Conservation (phyloP, 176 grass and related monocot genomes). For the Canna indica region DNA sequence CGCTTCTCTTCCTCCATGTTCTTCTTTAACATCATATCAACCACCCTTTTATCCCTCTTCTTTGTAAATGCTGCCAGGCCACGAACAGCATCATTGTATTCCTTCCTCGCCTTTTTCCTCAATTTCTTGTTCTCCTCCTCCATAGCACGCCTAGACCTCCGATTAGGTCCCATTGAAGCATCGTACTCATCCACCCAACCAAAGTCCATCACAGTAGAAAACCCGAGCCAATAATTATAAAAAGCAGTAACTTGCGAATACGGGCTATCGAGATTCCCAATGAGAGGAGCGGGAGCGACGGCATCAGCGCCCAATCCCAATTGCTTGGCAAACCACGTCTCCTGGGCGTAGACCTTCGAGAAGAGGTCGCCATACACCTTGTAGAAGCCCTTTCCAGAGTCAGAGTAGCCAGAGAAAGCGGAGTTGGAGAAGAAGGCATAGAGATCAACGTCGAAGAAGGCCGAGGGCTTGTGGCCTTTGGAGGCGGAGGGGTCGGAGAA, state of each 20-base stretch:
- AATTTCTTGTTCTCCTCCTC: constrained; percentile 94
- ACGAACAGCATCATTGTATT: constrained; percentile 73
- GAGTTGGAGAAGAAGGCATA: constrained; percentile 68
- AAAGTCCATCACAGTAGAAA: constrained; percentile 76
- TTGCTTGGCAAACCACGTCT: constrained; percentile 55
- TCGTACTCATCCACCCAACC: constrained; percentile 85
- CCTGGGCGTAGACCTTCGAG: constrained; percentile 59
- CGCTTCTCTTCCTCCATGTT: constrained; percentile 64
- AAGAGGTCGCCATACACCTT: constrained; percentile 93
- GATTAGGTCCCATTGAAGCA: constrained; percentile 35
- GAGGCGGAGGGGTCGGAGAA: constrained; percentile 42
- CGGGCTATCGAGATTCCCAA: constrained; percentile 73
- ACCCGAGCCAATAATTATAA: constrained; percentile 73
- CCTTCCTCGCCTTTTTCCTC: constrained; percentile 59
- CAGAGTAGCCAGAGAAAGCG: constrained; percentile 60
- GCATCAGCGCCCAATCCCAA: constrained; percentile 43
- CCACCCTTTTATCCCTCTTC: constrained; percentile 93
- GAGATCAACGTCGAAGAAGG: constrained; percentile 55
- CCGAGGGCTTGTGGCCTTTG: constrained; percentile 23
- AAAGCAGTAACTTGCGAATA: constrained; percentile 76
- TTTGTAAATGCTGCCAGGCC: constrained; percentile 68
- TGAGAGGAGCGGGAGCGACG: constrained; percentile 44
- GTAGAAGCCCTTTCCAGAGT: constrained; percentile 82
- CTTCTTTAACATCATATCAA: constrained; percentile 64
- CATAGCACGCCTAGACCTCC: constrained; percentile 66